Conservation (phyloP, 495 filamentous ascomycete species). For the Friedmanniomyces endolithicus region DNA sequence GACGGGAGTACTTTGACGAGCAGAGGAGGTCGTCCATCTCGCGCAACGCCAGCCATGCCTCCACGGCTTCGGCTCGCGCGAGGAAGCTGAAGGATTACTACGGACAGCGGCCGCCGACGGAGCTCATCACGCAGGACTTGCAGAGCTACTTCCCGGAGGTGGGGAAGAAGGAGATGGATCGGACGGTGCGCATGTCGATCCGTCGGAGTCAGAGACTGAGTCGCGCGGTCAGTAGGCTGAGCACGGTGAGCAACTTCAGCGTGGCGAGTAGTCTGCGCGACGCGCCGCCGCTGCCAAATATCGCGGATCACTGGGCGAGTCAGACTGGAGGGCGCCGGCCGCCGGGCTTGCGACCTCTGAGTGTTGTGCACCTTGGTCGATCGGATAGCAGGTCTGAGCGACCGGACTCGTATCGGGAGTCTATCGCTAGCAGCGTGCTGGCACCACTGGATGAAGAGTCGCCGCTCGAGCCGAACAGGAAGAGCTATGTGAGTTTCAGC, state of each 20-base stretch:
- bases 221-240: slow-evolving; percentile 78
- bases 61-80: slow-evolving; percentile 35
- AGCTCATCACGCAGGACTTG: slow-evolving; percentile 91
- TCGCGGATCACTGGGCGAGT: slow-evolving; percentile 84
- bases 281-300: slow-evolving; percentile 84
- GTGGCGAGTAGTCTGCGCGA: slow-evolving; percentile 82
- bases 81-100: slow-evolving; percentile 65
- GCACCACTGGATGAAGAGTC: slow-evolving; percentile 88
- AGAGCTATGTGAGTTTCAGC: slow-evolving; percentile 85
- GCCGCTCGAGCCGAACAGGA: slow-evolving; percentile 75
- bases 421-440: slow-evolving; percentile 73
- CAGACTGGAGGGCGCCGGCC: slow-evolving; percentile 37
- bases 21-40: slow-evolving; percentile 39
- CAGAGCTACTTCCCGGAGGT: slow-evolving; percentile 96
- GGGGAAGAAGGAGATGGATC: slow-evolving; percentile 79
- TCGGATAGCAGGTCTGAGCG: slow-evolving; percentile 23
- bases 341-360: slow-evolving; percentile 45
- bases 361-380: slow-evolving; percentile 46
- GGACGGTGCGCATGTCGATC: slow-evolving; percentile 82
- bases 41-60: slow-evolving; percentile 39
- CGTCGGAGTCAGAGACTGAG: slow-evolving; percentile 81
- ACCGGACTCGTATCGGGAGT: slow-evolving; percentile 58
- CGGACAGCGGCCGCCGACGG: slow-evolving; percentile 83
- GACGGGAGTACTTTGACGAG: slow-evolving; percentile 50
- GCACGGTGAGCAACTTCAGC: slow-evolving; percentile 86